Conservation (phyloP, 164 flowering plant species). For the Stephania yunnanensis region DNA sequence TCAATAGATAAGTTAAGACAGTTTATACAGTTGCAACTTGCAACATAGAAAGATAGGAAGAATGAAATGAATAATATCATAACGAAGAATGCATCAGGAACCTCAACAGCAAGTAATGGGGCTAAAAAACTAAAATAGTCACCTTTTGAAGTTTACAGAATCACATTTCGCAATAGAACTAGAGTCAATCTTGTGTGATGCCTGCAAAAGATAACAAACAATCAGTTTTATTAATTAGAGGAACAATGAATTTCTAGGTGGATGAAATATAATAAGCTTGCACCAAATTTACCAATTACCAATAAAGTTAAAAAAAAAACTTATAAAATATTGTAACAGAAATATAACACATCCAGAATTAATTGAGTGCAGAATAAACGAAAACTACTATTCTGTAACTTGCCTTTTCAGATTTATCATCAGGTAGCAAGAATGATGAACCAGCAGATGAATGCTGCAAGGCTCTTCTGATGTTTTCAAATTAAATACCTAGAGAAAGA, state of each 20-base stretch:
- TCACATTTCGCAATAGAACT: constrained; percentile 21
- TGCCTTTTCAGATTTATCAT: constrained; percentile 42
- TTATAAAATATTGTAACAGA: background rate
- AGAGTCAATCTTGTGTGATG: constrained; percentile 21
- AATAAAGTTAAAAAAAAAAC: background rate
- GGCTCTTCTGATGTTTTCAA: constrained; percentile 78
- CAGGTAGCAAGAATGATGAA: constrained; percentile 28
- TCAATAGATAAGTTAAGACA: no score
- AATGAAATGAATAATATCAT: background rate
- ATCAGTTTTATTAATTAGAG: background rate
- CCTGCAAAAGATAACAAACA: constrained; percentile 31
- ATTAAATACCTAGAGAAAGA: constrained; percentile 58
- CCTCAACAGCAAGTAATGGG: background rate
- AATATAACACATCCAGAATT: background rate
- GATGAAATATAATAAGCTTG: background rate
- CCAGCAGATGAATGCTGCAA: constrained; percentile 45
- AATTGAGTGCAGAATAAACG: background rate
- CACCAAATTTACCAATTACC: background rate
- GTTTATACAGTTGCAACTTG: no score
- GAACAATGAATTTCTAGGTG: background rate
- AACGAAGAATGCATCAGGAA: background rate
- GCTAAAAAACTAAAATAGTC: background rate
- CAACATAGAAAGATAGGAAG: background rate
- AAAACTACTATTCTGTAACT: background rate
- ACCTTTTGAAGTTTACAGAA: constrained; percentile 40